phyloP scores from a whole-genome alignment of 805 yeast species.

The Teunomyces pallodes region DNA sequence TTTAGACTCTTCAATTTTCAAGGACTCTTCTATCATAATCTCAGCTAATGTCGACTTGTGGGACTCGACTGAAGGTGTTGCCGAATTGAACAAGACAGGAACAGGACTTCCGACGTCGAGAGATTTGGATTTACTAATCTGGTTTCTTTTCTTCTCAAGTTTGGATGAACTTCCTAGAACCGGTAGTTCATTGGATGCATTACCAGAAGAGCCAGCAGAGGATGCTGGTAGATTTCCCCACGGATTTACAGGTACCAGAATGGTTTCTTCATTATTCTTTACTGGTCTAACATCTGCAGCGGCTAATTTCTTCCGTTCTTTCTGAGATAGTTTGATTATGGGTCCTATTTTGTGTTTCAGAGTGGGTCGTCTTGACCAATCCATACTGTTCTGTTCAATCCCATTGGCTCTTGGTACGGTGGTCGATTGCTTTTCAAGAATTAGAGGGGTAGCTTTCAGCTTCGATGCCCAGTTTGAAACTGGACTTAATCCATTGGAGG shows the following conservation, averaged over 20 bases:
- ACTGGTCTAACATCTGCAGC: neutral
- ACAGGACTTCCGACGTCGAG: neutral
- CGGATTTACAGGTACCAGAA: slow-evolving; percentile 3
- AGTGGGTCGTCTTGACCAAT: slow-evolving; percentile 9
- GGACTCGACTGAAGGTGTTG: neutral
- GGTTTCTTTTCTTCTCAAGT: neutral
- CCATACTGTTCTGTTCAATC: slow-evolving; percentile 2
- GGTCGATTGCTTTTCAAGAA: slow-evolving; percentile 7
- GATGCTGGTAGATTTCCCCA: slow-evolving; percentile 2
- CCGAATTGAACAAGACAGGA: neutral
- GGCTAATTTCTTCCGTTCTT: slow-evolving; percentile 50
- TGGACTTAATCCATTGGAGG: slow-evolving; percentile 19
- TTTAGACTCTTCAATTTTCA: slow-evolving; percentile 43
- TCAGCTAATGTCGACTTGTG: slow-evolving; percentile 36
- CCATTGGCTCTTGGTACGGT: neutral
- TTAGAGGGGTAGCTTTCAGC: slow-evolving; percentile 11
- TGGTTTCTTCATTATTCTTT: neutral
- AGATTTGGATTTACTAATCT: neutral
- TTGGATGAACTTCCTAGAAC: neutral
- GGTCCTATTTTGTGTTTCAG: slow-evolving; percentile 35
- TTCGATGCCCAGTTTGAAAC: slow-evolving; percentile 27
- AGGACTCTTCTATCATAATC: slow-evolving; percentile 47
- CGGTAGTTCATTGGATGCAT: neutral
- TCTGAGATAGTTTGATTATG: slow-evolving; percentile 51
- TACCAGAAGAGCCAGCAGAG: neutral